Evolutionary conservation across 371 early-diverging fungal species (phyloP).

Genomic region (Apophysomyces ossiformis): DNA sequence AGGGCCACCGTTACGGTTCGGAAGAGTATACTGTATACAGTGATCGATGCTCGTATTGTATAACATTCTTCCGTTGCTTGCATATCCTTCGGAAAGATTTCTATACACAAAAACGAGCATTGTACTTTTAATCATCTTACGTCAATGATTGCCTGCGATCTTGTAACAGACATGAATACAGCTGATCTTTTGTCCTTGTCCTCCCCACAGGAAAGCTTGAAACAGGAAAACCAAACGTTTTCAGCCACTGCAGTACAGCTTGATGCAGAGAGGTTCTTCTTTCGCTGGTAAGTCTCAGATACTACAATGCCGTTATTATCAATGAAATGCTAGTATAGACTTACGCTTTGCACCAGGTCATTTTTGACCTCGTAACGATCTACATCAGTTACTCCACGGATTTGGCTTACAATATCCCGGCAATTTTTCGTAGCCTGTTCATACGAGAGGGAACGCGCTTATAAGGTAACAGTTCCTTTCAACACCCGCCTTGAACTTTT

Average conservation of each 20-base stretch:
- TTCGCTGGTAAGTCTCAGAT: neutral
- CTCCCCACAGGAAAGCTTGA: neutral
- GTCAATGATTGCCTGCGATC: neutral
- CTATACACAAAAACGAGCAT: neutral
- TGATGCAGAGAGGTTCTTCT: neutral
- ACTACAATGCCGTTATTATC: neutral
- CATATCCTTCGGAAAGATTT: neutral
- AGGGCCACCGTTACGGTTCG: neutral
- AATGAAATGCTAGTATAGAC: neutral
- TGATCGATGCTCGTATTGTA: too few relatives aligned
- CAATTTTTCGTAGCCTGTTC: too few relatives aligned
- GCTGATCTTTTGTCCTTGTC: neutral
- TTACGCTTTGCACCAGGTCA: slow-evolving; percentile 5
- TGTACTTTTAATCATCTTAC: neutral
- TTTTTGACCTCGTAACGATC: slow-evolving; percentile 22
- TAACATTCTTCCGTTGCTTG: too few relatives aligned
- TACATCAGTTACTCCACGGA: neutral
- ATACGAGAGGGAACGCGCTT: too few relatives aligned
- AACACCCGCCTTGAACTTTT: too few relatives aligned
- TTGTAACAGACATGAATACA: neutral
- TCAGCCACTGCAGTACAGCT: neutral
- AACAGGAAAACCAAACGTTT: neutral
- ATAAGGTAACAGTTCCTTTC: too few relatives aligned
- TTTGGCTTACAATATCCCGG: too few relatives aligned
- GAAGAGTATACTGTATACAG: neutral